Base-by-base conservation (phyloP, 2,329 filamentous ascomycete genomes). In the Tothia fuscella region DNA sequence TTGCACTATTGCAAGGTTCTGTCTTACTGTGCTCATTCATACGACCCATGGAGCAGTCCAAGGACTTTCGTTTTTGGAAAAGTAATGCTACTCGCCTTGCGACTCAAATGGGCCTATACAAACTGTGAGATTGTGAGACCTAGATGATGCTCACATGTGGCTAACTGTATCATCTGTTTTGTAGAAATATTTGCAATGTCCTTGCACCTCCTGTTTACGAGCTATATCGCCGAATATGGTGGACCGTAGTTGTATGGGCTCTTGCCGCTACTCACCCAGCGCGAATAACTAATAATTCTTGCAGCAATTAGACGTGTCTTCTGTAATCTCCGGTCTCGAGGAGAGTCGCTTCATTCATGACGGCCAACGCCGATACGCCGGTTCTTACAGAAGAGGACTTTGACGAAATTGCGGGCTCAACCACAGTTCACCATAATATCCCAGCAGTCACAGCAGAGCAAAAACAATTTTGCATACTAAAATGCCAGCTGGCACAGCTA, bases 291-390 rank as follows among this genome's bases (percentile, higher is more conserved):
- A 16, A 34, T 9, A 12, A 34, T 34, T 12, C 32, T 17, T 17
- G 16, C 32, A 34, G 32, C 32, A 34, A 17, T 9, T 34, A 9
- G 32, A 34, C 16, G 32, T 34, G 9, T 34, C 16, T 9, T 9
- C 32, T 17, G 32, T 34, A 10, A 10, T 34, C 32, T 34, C 32
- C 16, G 32, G 32, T 34, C 32, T 34, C 16, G 32, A 34, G 32
- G 10, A 12, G 9, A 16, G 10, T 9, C 32, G 32, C 32, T 34
- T 34, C 9, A 34, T 34, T 17, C 32, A 16, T 17, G 32, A 34
- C 16, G 32, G 17, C n/a, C 10, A 17, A 17, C 10, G 16, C 9
- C 17, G 32, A 34, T 34, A 17, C 16, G 16, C 9, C 32, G 10
- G 16, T 34, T 17, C 10, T 34, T 17, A 9, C 32, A 10, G 17